phyloP scores from a whole-genome alignment of 352 stramenopile species.

The Globisporangium nagaii region DNA sequence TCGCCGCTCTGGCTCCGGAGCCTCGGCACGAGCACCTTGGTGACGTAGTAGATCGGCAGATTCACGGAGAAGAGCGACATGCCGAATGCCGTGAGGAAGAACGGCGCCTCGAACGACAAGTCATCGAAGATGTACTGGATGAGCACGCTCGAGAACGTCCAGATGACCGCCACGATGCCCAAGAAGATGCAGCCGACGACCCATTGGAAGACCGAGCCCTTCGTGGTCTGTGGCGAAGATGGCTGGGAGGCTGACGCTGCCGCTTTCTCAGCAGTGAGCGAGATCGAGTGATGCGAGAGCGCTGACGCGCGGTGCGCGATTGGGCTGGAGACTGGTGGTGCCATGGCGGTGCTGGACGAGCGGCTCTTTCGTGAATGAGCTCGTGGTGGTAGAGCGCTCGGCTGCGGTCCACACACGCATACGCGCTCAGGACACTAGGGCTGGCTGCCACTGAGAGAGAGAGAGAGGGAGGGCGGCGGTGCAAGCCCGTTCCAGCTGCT shows the following conservation, averaged over 20 bases:
- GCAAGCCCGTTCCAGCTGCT: no score
- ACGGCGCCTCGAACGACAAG: constrained; percentile 70
- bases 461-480: no score
- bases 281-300: constrained; percentile 3
- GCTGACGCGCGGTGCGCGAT: constrained; percentile 5
- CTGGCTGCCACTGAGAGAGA: no score
- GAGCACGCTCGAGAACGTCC: constrained; percentile 76
- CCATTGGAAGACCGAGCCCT: constrained; percentile 48
- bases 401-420: neutral
- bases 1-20: constrained; percentile 17
- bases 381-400: neutral
- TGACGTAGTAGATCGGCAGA: constrained; percentile 64
- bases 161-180: constrained; percentile 63
- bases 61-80: constrained; percentile 76
- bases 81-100: constrained; percentile 83
- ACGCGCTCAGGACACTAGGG: no score
- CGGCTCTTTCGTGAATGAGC: constrained; percentile 3
- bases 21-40: constrained; percentile 30
- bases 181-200: constrained; percentile 59
- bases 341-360: neutral
- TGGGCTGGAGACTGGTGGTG: neutral
- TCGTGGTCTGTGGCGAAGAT: neutral
- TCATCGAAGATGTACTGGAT: constrained; percentile 87
- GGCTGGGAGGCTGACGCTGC: neutral
- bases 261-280: neutral